phyloP scores from a whole-genome alignment of 1,284 basidiomycete species.

The Pseudozyma flocculosa region DNA sequence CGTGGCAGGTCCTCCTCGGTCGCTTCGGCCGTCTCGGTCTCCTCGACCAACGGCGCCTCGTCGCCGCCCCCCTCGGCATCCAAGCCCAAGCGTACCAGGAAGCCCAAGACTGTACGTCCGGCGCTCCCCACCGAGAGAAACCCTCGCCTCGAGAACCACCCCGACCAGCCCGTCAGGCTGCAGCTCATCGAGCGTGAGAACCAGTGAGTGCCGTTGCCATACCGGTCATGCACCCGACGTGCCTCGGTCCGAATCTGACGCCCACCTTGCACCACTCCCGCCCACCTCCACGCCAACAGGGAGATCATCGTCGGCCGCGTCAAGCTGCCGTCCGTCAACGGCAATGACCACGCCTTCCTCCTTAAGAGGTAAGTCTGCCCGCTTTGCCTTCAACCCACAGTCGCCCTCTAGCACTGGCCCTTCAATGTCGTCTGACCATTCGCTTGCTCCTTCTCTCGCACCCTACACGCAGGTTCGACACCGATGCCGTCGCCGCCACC shows the following conservation, averaged over 20 bases:
- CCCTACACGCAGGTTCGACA: conserved; percentile 97
- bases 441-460: too few species aligned
- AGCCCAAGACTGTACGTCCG: conserved; percentile 26
- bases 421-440: too few species aligned
- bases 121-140: conserved; percentile 49
- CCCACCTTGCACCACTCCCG: too few species aligned
- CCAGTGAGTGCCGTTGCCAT: conserved; percentile 58
- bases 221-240: too few species aligned
- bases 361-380: conserved; percentile 32
- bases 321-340: conserved; percentile 76
- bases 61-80: conserved; percentile 32
- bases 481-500: conserved; percentile 88
- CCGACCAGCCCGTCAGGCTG: conserved; percentile 68
- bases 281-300: conserved; percentile 1
- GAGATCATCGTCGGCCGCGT: conserved; percentile 84
- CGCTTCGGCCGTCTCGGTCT: conserved; percentile 46
- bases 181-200: conserved; percentile 78
- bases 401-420: too few species aligned
- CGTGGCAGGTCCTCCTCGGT: conserved; percentile 51
- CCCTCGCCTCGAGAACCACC: conserved; percentile 43
- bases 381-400: too few species aligned
- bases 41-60: conserved; percentile 26
- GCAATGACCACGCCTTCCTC: conserved; percentile 70
- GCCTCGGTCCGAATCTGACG: too few species aligned
- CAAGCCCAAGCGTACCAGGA: conserved; percentile 23